Conservation (phyloP, 805 yeast species). For the Candida stauntonica region DNA sequence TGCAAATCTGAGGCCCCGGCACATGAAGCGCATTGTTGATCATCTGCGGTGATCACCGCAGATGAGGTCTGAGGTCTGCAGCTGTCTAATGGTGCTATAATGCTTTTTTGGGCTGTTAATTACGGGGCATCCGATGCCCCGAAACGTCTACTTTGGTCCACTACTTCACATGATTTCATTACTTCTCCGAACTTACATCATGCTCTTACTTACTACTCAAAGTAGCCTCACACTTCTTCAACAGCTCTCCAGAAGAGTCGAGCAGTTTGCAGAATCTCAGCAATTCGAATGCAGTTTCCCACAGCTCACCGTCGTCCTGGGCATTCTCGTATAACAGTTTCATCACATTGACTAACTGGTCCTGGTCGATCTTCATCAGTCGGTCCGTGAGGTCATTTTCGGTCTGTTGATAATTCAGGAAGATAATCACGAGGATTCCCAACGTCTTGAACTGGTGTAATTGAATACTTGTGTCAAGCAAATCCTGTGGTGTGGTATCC, state of each 20-base stretch:
- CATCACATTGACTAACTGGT: constrained; percentile 22
- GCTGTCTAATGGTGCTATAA: too few relatives aligned
- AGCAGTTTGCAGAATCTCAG: constrained; percentile 29
- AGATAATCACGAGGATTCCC: constrained; percentile 43
- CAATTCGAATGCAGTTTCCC: constrained; percentile 29
- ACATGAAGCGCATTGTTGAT: too few relatives aligned
- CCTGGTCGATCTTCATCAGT: constrained; percentile 16
- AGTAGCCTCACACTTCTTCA: constrained; percentile 15
- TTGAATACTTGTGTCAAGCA: constrained; percentile 38
- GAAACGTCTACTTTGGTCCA: too few relatives aligned
- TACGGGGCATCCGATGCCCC: too few relatives aligned
- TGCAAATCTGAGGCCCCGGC: too few relatives aligned
- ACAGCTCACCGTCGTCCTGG: constrained; percentile 26
- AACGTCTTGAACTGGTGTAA: constrained; percentile 40
- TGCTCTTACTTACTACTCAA: too few relatives aligned
- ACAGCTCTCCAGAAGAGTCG: constrained; percentile 22
- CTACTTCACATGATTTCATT: too few relatives aligned
- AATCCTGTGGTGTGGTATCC: constrained; percentile 37
- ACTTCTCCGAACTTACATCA: too few relatives aligned
- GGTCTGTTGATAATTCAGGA: constrained; percentile 34
- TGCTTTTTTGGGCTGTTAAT: too few relatives aligned
- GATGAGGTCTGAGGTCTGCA: too few relatives aligned
- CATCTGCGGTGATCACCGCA: too few relatives aligned
- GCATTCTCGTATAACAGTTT: constrained; percentile 27
- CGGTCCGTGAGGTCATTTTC: constrained; percentile 4